These are phyloP conservation scores for Argentina anserina DNA, from an alignment of 306 rosid genomes.

Conservation along the genomic window DNA sequence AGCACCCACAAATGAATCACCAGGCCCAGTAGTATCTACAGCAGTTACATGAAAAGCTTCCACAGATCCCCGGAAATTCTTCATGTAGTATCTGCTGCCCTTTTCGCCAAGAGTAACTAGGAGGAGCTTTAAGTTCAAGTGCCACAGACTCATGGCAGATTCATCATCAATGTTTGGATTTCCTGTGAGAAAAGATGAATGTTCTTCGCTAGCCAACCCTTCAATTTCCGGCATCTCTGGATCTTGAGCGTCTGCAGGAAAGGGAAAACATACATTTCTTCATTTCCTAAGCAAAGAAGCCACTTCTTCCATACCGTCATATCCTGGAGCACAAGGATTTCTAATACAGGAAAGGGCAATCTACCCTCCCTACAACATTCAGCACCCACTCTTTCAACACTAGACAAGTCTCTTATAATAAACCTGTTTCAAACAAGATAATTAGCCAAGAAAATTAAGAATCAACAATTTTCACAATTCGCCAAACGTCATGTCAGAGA, in stretches of 20 bases:
- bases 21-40: constrained; percentile 93
- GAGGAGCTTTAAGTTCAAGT: no score
- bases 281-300: not conserved
- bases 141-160: not conserved
- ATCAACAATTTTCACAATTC: not conserved
- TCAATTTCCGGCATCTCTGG: not conserved
- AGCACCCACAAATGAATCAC: constrained; percentile 90
- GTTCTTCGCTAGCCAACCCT: not conserved
- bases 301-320: constrained; percentile 7
- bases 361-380: constrained; percentile 2
- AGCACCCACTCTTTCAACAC: not conserved
- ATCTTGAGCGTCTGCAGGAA: not conserved
- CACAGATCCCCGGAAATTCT: constrained; percentile 78
- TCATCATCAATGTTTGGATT: rapidly evolving
- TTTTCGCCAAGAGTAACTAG: no score
- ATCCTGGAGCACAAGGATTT: not conserved
- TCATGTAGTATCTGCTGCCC: no score
- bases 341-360: not conserved
- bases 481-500: not conserved
- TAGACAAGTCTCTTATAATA: not conserved
- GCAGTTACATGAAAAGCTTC: constrained; percentile 65
- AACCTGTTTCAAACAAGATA: constrained; percentile 8
- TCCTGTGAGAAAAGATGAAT: not conserved
- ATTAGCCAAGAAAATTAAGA: constrained; percentile 13
- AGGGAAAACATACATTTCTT: not conserved